Conservation (phyloP, 2,329 filamentous ascomycete species). For the Colletotrichum chrysophilum region DNA sequence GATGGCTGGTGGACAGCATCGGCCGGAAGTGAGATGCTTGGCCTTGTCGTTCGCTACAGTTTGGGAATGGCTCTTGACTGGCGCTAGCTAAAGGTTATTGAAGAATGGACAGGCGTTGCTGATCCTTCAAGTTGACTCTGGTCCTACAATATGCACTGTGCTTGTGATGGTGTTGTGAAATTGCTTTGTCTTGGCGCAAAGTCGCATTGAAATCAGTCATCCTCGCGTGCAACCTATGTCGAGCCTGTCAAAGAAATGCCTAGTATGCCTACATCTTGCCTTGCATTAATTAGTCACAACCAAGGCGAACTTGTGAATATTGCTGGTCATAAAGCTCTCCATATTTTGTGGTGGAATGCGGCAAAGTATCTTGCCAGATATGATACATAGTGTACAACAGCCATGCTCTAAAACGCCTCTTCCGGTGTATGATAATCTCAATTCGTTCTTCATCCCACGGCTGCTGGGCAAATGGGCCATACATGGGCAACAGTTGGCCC, state of each 20-base stretch:
- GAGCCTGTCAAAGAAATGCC: background rate
- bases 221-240: background rate
- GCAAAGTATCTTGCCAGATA: background rate
- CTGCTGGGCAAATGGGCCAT: background rate
- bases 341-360: background rate
- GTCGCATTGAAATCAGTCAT: background rate
- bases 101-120: constrained; percentile 10
- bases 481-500: background rate
- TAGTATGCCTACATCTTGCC: background rate
- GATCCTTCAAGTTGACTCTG: background rate
- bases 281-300: accelerated
- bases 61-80: constrained; percentile 2
- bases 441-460: background rate
- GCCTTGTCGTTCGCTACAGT: constrained; percentile 6
- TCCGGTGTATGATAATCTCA: background rate
- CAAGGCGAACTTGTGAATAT: background rate
- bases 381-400: constrained; percentile 17
- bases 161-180: background rate
- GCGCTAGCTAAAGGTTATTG: constrained; percentile 12
- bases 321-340: background rate
- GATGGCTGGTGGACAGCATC: background rate
- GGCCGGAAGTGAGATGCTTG: background rate
- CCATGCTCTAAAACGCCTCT: constrained; percentile 12
- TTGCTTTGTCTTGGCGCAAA: background rate
- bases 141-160: background rate